Evolutionary conservation across 1,139 yeast genomes (phyloP).

Genomic region (Zygoascus sp.): DNA sequence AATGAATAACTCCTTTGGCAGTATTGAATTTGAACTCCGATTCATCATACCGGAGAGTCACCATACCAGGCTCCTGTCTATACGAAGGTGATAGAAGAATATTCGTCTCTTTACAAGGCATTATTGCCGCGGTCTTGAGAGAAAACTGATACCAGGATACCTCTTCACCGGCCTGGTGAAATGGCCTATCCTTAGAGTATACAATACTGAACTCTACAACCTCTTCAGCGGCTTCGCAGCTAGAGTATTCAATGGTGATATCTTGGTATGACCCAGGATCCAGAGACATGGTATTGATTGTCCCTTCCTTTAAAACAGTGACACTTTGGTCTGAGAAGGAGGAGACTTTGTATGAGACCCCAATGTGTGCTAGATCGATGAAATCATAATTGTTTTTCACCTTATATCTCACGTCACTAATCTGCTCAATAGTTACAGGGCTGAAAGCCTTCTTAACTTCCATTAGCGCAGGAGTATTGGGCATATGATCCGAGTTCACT

Average conservation of each 20-base stretch:
- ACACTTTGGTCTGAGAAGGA: neutral
- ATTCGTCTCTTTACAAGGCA: no score
- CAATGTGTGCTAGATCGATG: constrained; percentile 16
- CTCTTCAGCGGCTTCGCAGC: constrained; percentile 7
- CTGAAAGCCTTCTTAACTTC: constrained; percentile 32
- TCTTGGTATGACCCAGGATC: constrained; percentile 1
- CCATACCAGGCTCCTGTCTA: neutral
- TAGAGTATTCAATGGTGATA: constrained; percentile 13
- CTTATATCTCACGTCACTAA: constrained; percentile 8
- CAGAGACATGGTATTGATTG: neutral
- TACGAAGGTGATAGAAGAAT: no score
- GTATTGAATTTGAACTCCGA: constrained; percentile 19
- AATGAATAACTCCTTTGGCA: constrained; percentile 16
- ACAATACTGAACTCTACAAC: neutral
- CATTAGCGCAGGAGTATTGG: constrained; percentile 35
- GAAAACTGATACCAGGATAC: constrained; percentile 10
- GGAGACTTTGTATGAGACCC: constrained; percentile 14
- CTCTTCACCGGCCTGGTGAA: constrained; percentile 17
- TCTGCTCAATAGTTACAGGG: constrained; percentile 22
- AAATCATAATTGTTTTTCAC: constrained; percentile 21
- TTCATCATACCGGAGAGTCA: neutral
- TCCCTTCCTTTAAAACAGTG: neutral
- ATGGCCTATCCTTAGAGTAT: constrained; percentile 8
- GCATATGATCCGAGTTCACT: constrained; percentile 31
- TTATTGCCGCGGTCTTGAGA: no score